Percentiles rank a stretch among this genome's conserved stretches.
Conservation (phyloP, 768 basidiomycete species). For the Obba rivulosa region DNA sequence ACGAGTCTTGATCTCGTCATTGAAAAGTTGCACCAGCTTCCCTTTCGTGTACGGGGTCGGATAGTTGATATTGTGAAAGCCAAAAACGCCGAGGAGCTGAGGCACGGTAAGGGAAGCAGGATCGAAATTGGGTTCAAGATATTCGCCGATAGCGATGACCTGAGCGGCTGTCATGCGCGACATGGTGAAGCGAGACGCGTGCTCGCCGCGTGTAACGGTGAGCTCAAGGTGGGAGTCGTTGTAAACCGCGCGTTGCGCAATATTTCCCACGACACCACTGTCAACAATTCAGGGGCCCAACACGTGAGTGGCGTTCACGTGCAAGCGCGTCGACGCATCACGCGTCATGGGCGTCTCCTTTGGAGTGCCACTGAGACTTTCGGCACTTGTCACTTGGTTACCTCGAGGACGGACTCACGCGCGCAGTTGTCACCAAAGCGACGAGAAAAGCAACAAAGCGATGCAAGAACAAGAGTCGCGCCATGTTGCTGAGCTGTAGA, state of each 20-base stretch:
- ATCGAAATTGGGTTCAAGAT: slow-evolving; percentile 76
- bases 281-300: background rate
- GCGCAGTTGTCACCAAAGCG: too few relatives aligned
- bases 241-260: slow-evolving; percentile 19
- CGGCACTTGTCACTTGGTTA: background rate
- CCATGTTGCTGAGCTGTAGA: too few relatives aligned
- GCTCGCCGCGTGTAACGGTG: slow-evolving; percentile 12
- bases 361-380: background rate
- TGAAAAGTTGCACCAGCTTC: slow-evolving; percentile 72
- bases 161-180: slow-evolving; percentile 76
- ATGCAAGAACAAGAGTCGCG: too few relatives aligned
- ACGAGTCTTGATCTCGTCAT: slow-evolving; percentile 66
- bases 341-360: background rate
- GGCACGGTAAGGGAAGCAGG: slow-evolving; percentile 68
- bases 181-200: slow-evolving; percentile 37
- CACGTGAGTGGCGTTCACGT: background rate
- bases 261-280: slow-evolving; percentile 13
- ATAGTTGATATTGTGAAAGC: slow-evolving; percentile 70
- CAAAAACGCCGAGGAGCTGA: slow-evolving; percentile 74
- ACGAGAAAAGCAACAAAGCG: too few relatives aligned
- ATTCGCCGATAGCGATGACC: slow-evolving; percentile 68
- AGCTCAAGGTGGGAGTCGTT: slow-evolving; percentile 15
- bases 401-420: too few relatives aligned
- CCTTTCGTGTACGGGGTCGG: slow-evolving; percentile 73
- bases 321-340: background rate